Percentiles rank a stretch among this genome's conserved stretches.
Evolutionary conservation across 2,329 filamentous ascomycete species (phyloP).

Genomic region (Phoma sp.): DNA sequence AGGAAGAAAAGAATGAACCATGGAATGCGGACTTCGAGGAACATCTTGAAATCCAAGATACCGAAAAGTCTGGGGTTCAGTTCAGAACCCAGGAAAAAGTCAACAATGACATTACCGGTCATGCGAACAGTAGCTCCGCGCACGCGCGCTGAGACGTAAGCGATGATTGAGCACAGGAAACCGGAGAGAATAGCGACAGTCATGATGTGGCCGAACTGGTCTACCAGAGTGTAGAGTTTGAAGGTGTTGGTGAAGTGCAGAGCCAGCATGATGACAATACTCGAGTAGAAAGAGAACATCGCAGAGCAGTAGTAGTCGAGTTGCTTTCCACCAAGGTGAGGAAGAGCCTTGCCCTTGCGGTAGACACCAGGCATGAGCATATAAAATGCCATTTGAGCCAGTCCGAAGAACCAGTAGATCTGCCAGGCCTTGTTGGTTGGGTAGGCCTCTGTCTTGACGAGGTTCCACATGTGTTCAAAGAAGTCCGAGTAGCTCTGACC

Average conservation of each 20-base stretch:
- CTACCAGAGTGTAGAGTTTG: slow-evolving; percentile 88
- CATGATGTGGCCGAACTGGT: slow-evolving; percentile 93
- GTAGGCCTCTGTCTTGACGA: slow-evolving; percentile 85
- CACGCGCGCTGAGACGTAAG: slow-evolving; percentile 82
- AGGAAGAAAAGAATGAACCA: slow-evolving; percentile 91
- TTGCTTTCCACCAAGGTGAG: slow-evolving; percentile 82
- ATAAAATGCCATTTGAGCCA: slow-evolving; percentile 85
- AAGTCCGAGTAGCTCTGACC: slow-evolving; percentile 77
- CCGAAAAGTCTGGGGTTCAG: slow-evolving; percentile 86
- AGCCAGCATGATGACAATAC: slow-evolving; percentile 71
- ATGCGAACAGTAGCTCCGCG: slow-evolving; percentile 90
- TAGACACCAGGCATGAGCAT: slow-evolving; percentile 86
- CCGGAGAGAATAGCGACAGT: slow-evolving; percentile 92
- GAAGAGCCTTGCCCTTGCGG: slow-evolving; percentile 85
- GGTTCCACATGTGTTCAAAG: slow-evolving; percentile 69
- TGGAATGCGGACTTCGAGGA: slow-evolving; percentile 89
- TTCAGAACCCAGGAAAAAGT: slow-evolving; percentile 92
- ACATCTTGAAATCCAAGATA: slow-evolving; percentile 92
- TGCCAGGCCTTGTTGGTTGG: slow-evolving; percentile 83
- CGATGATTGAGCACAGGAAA: slow-evolving; percentile 80
- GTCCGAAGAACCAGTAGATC: slow-evolving; percentile 94
- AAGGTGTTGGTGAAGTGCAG: slow-evolving; percentile 87
- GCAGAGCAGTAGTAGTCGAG: slow-evolving; percentile 95
- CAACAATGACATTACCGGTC: slow-evolving; percentile 82
- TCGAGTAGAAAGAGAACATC: slow-evolving; percentile 85